Base-by-base conservation (phyloP, 75 land plant species). In the Pseudotsuga menziesii region DNA sequence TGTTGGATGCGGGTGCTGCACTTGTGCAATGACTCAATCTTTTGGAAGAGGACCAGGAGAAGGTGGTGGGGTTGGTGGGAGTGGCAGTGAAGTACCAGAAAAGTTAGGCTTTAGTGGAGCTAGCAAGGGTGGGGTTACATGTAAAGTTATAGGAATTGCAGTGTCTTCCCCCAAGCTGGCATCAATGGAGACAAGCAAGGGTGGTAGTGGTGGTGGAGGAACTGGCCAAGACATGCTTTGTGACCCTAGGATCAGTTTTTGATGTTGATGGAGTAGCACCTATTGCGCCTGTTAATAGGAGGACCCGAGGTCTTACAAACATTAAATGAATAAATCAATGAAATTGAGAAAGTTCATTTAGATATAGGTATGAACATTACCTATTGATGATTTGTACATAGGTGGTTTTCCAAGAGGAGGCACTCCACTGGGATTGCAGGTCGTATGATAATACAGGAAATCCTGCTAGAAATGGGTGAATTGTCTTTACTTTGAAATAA, bases 381-480 rank as follows among this genome's bases (percentile, higher is more conserved):
- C 99, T 73, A 92, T 91, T 57, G 98, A 94, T 61, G 99, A 91
- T 79, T 91, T 93, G 78, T 84, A 97, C 99, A 97, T 95, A 0
- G 98, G 99, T 73, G 96, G 98, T 67, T 95, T 97, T 75, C 99
- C 99, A 76, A 96, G 98, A 12, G 99, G 99, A 58, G 99, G 98
- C 41, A 94, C 98, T 11, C 99, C 99, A 36, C 93, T 91, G 29
- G 98, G 99, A 77, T 97, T 97, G 64, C 93, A 75, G 23, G 91
- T 87, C n/a, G 98, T 95, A 79, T 97, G 96, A 78, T 89, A 92
- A 77, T 97, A 95, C 57, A 92, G 94, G 39, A 98, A 97, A 72
- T 97, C 99, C 99, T 97, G 88, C 77, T 79, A 32, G 25, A 76
- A 35, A 74, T 6, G 11, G 61, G 20, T 17, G n/a, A 57, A 56